A percentile compares a stretch with the other conserved stretches of the same genome.
phyloP scores from a whole-genome alignment of 768 basidiomycete species.

The Collybia mongolica region DNA sequence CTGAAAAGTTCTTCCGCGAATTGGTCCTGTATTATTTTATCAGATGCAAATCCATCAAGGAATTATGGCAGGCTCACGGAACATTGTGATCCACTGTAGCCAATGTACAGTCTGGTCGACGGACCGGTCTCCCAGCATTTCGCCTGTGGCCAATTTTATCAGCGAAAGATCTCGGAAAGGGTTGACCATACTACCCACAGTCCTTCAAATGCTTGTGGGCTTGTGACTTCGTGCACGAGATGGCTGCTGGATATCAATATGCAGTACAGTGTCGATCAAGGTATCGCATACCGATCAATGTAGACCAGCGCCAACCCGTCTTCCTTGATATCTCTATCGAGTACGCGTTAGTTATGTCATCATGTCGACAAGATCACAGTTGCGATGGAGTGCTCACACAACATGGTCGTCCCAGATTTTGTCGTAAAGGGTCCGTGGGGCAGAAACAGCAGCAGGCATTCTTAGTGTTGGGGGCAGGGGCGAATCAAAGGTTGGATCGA shows the following conservation, averaged over 20 bases:
- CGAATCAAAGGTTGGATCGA: neutral
- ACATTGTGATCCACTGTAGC: conserved; percentile 90
- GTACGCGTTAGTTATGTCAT: conserved; percentile 9
- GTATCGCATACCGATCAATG: conserved; percentile 62
- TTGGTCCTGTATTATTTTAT: conserved; percentile 47
- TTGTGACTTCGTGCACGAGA: conserved; percentile 90
- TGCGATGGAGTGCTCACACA: conserved; percentile 52
- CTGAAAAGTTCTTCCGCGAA: conserved; percentile 74
- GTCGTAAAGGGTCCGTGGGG: conserved; percentile 91
- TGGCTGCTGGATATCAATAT: conserved; percentile 32
- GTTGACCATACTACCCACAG: conserved; percentile 44
- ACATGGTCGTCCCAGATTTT: conserved; percentile 99
- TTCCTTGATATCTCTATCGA: conserved; percentile 65
- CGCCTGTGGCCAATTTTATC: conserved; percentile 40
- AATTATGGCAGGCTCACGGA: conserved; percentile 54
- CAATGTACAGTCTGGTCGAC: conserved; percentile 85
- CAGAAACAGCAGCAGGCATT: conserved; percentile 41
- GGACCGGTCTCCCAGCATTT: conserved; percentile 72
- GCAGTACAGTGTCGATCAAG: neutral
- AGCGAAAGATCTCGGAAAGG: conserved; percentile 2
- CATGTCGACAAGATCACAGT: neutral
- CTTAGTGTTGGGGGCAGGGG: conserved; percentile 11
- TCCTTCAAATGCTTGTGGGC: conserved; percentile 90
- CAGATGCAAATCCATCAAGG: neutral
- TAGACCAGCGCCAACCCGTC: conserved; percentile 82